These are phyloP conservation scores for Chaetomium cochliodes DNA, from an alignment of 495 filamentous ascomycete species.

Conservation along the genomic window DNA sequence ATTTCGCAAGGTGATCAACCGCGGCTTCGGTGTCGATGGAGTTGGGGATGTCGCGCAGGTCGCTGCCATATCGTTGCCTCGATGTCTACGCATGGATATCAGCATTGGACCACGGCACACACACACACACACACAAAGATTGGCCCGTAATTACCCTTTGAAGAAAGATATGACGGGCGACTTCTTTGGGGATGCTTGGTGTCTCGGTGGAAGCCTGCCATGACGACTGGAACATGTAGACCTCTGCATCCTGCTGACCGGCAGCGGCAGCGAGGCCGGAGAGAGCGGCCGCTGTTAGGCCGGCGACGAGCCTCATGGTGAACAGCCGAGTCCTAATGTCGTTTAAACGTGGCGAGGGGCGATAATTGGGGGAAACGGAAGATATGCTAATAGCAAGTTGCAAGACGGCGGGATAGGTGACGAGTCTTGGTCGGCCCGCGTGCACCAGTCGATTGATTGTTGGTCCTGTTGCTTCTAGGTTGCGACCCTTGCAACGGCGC, in stretches of 20 bases:
- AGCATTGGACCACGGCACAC: constrained; percentile 15
- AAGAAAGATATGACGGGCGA: constrained; percentile 40
- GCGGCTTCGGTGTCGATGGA: constrained; percentile 39
- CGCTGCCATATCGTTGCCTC: constrained; percentile 35
- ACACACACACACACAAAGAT: too few relatives aligned
- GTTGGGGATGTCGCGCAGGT: constrained; percentile 44
- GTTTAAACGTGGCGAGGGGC: neutral
- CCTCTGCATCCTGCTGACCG: constrained; percentile 31
- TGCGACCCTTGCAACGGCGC: constrained; percentile 1
- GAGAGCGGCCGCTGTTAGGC: constrained; percentile 32
- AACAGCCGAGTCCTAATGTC: neutral
- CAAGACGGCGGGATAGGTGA: neutral
- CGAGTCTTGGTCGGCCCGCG: neutral
- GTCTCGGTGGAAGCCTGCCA: constrained; percentile 20
- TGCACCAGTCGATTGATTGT: neutral
- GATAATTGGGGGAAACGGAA: neutral
- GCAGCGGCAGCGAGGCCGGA: constrained; percentile 32
- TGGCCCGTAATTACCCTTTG: constrained; percentile 29
- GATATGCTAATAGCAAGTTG: neutral
- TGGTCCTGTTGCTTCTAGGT: neutral
- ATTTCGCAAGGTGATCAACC: constrained; percentile 43
- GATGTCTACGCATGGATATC: constrained; percentile 43
- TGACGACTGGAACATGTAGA: constrained; percentile 32
- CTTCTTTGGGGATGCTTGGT: constrained; percentile 36
- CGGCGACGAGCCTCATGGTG: constrained; percentile 35